phyloP scores from a whole-genome alignment of 2,329 filamentous ascomycete species.

The Plenodomus lindquistii region DNA sequence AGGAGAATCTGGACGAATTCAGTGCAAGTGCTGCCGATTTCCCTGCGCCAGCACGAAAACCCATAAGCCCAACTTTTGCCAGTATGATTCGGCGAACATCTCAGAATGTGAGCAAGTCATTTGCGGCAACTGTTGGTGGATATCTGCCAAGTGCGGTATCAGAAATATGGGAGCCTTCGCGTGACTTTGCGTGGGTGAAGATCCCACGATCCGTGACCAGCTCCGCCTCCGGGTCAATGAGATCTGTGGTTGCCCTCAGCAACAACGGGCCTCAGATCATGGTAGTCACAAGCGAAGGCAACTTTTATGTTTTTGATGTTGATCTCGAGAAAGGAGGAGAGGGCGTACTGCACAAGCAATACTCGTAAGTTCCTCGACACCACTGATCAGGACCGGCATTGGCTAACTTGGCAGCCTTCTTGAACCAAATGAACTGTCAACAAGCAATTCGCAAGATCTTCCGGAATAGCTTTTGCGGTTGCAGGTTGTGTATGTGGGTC shows the following conservation, averaged over 20 bases:
- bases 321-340: slow-evolving; percentile 95
- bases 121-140: slow-evolving; percentile 85
- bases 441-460: slow-evolving; percentile 35
- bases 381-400: neutral
- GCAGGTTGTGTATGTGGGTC: neutral
- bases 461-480: slow-evolving; percentile 26
- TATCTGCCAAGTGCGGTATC: slow-evolving; percentile 93
- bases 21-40: slow-evolving; percentile 42
- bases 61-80: slow-evolving; percentile 74
- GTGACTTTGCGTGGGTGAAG: slow-evolving; percentile 97
- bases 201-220: slow-evolving; percentile 67
- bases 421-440: slow-evolving; percentile 41
- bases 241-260: slow-evolving; percentile 97
- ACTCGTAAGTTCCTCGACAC: slow-evolving; percentile 68
- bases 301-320: slow-evolving; percentile 93
- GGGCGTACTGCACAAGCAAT: slow-evolving; percentile 87
- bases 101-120: slow-evolving; percentile 85
- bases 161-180: slow-evolving; percentile 94
- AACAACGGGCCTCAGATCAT: slow-evolving; percentile 94
- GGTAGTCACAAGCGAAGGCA: slow-evolving; percentile 95
- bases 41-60: slow-evolving; percentile 40
- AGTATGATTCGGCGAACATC: slow-evolving; percentile 93
- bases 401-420: slow-evolving; percentile 36
- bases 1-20: slow-evolving; percentile 47
- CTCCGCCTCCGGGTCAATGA: slow-evolving; percentile 58